phyloP scores from a whole-genome alignment of 1,284 basidiomycete genomes.

The Afroboletus lepidellus region DNA sequence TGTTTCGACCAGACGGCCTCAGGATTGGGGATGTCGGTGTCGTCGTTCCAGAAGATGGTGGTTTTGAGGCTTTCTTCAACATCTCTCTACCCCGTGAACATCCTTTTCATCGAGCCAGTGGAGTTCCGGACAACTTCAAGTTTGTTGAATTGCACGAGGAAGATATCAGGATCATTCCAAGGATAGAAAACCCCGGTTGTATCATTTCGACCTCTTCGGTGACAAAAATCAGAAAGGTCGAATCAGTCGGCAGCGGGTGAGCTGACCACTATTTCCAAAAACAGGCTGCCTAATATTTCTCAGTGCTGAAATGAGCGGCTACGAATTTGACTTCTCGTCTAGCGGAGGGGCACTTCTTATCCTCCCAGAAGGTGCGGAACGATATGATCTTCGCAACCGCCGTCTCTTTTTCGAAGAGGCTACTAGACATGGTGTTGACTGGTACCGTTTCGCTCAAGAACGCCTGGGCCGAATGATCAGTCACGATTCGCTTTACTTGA shows the following conservation, averaged over 20 bases:
- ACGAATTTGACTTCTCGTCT: slow-evolving; percentile 7
- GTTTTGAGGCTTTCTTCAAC: slow-evolving; percentile 32
- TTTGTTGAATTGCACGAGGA: not conserved
- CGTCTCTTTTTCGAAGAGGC: slow-evolving; percentile 6
- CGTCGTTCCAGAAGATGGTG: slow-evolving; percentile 22
- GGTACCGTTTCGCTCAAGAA: slow-evolving; percentile 17
- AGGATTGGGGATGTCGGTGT: slow-evolving; percentile 18
- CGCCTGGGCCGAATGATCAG: slow-evolving; percentile 7
- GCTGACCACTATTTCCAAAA: not conserved
- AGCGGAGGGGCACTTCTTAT: slow-evolving; percentile 14
- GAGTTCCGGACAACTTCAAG: not conserved
- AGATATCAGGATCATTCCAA: not conserved
- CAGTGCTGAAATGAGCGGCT: not conserved
- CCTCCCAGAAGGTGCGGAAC: slow-evolving; percentile 9
- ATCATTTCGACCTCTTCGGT: not conserved
- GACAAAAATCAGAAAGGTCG: not conserved
- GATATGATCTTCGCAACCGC: slow-evolving; percentile 8
- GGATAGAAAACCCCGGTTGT: not conserved
- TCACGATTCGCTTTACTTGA: slow-evolving; percentile 15
- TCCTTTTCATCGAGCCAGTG: slow-evolving; percentile 9
- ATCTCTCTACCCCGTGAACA: slow-evolving; percentile 20
- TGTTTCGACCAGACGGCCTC: slow-evolving; percentile 9
- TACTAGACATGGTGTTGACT: slow-evolving; percentile 1
- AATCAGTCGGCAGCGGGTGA: not conserved
- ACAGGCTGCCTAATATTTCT: no score